Percentiles rank a stretch among this genome's conserved stretches.
phyloP scores from a whole-genome alignment of 1,139 yeast species.

The Hansenula sp. region DNA sequence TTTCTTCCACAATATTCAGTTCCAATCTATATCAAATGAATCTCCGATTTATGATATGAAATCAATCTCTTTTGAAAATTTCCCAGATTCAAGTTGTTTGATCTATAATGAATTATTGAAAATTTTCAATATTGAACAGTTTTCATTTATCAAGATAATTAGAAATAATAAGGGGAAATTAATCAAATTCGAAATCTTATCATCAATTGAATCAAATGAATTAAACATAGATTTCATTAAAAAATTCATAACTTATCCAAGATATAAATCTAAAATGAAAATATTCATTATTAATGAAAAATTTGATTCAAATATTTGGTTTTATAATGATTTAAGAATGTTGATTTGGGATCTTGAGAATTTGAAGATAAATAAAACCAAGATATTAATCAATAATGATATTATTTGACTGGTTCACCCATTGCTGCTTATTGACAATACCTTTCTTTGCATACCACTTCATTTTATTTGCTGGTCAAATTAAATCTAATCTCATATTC shows the following conservation, averaged over 20 bases:
- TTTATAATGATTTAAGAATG: conserved; percentile 28
- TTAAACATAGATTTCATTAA: conserved; percentile 26
- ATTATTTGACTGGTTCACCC: too few species aligned
- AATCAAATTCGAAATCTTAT: conserved; percentile 33
- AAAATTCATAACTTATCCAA: conserved; percentile 36
- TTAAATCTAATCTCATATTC: not conserved
- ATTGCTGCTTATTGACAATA: not conserved
- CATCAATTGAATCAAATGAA: conserved; percentile 11
- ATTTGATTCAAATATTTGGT: conserved; percentile 20
- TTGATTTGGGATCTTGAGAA: conserved; percentile 25
- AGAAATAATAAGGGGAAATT: conserved; percentile 34
- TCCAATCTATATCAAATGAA: conserved; percentile 2
- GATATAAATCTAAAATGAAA: conserved; percentile 43
- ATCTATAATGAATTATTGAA: conserved; percentile 22
- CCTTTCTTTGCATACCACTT: not conserved
- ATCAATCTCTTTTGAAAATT: conserved; percentile 17
- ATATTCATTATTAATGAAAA: conserved; percentile 29
- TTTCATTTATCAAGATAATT: conserved; percentile 34
- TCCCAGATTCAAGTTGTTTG: conserved; percentile 6
- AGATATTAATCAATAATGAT: conserved; percentile 19
- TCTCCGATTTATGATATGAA: conserved; percentile 1
- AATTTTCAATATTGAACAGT: conserved; percentile 17
- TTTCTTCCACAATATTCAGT: not conserved
- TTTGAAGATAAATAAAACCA: conserved; percentile 13
- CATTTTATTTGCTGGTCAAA: conserved; percentile 2